These are phyloP conservation scores for Neoarthrinium moseri DNA, from an alignment of 2,329 filamentous ascomycete species.

Conservation along the genomic window DNA sequence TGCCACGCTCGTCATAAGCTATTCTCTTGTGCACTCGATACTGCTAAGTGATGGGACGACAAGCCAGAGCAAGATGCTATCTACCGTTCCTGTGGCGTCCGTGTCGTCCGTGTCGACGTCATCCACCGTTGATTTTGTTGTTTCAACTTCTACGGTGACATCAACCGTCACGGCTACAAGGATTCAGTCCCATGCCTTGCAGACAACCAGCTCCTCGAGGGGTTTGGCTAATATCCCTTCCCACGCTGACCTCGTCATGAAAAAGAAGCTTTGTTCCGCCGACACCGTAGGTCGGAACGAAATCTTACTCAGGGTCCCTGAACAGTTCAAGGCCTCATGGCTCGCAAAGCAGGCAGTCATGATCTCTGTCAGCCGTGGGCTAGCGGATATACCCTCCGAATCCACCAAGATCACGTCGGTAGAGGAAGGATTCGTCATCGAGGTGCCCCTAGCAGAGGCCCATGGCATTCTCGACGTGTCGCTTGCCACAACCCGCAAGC, in stretches of 20 bases:
- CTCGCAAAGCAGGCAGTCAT: conserved; percentile 55
- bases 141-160: conserved; percentile 19
- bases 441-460: conserved; percentile 53
- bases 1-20: too few species aligned
- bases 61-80: too few species aligned
- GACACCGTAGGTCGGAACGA: conserved; percentile 45
- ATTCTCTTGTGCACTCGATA: too few species aligned
- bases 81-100: conserved; percentile 30
- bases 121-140: conserved; percentile 17
- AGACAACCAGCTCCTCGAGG: conserved; percentile 29
- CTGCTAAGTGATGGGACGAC: too few species aligned
- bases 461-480: conserved; percentile 58
- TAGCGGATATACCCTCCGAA: conserved; percentile 45
- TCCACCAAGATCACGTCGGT: conserved; percentile 47
- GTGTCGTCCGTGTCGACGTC: conserved; percentile 22
- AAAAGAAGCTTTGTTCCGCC: conserved; percentile 42
- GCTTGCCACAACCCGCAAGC: conserved; percentile 57
- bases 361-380: conserved; percentile 52
- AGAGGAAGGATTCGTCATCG: conserved; percentile 51
- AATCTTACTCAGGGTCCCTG: conserved; percentile 53
- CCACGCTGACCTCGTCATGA: conserved; percentile 17
- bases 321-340: conserved; percentile 51
- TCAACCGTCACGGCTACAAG: conserved; percentile 27
- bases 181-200: conserved; percentile 26
- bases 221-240: conserved; percentile 26